Conservation (phyloP, 345 rosid species). For the Eucalyptus polyanthemos region DNA sequence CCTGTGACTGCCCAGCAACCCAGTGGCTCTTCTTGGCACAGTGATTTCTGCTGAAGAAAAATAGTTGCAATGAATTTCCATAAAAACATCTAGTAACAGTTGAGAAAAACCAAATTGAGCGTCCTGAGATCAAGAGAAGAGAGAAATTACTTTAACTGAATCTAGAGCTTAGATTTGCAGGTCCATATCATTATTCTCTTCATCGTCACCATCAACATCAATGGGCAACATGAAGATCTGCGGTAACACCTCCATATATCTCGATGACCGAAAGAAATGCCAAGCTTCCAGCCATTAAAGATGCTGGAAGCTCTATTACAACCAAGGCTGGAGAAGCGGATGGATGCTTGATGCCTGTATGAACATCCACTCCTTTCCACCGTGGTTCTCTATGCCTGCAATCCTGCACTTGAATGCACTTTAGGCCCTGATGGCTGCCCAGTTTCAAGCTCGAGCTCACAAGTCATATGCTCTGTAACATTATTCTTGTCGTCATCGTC, state of each 20-base stretch:
- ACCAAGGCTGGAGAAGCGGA: no score
- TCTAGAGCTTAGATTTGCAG: background rate
- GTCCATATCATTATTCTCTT: background rate
- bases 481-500: background rate
- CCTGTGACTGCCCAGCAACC: background rate
- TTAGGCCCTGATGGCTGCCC: background rate
- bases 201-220: background rate
- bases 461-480: background rate
- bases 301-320: no score
- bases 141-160: background rate
- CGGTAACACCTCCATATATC: background rate
- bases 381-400: slow-evolving; percentile 56
- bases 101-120: background rate
- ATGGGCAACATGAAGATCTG: background rate
- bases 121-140: background rate
- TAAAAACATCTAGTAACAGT: background rate
- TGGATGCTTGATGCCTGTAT: background rate
- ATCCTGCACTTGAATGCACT: slow-evolving; percentile 20
- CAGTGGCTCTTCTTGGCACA: background rate
- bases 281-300: background rate
- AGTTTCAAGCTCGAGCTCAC: background rate
- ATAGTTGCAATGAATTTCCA: background rate
- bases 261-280: background rate
- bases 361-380: slow-evolving; percentile 9
- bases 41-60: background rate